Base-by-base conservation (phyloP, 371 early-diverging fungal species). In the Lichtheimia ornata region DNA sequence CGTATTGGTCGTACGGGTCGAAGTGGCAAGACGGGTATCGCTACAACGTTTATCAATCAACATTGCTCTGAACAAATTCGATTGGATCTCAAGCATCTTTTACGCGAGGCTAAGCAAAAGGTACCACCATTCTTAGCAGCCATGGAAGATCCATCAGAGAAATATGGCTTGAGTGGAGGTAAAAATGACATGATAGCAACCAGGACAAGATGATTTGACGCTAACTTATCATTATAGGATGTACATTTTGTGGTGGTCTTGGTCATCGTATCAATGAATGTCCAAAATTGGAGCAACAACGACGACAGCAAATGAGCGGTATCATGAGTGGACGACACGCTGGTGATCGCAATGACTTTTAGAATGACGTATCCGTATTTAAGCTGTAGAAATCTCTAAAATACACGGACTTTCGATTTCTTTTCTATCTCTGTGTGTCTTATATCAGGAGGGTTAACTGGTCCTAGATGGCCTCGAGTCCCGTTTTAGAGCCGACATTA, bases 1-100 rank as follows among this genome's bases (percentile, higher is more conserved):
- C 51, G 59, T 4, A 59, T 59, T 40, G 59, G 59, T 35, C 59
- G 59, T 30, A 59, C 99, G n/a, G 99, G 99, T 62, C 95, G 99
- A 64, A 92, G 93, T 12, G 97, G 97, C 12, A 94, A 94, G 72
- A 95, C 96, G 0, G 99, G 99, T 50, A 81, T 94, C 3, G 95
- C 99, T 0, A 94, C 96, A 0, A 97, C 99, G 3, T 99, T 98
- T 78, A 94, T 99, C 67, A 95, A 95, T 66, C 88, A 82, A 47
- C 81, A 86, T 27, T 89, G 88, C 45, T 90, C 94, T 1, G 91
- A 94, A 62, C 94, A 94, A 58, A 93, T 97, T 62, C 77, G 94
- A 64, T 72, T 95, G 22, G 98, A 96, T 79, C 79, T 99, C 59
- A 96, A 97, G 72, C 93, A 96, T 60, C 77, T 98, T 50, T 73